Base-by-base conservation (phyloP, 2,329 filamentous ascomycete species). In the Ceratocystis ficicola region DNA sequence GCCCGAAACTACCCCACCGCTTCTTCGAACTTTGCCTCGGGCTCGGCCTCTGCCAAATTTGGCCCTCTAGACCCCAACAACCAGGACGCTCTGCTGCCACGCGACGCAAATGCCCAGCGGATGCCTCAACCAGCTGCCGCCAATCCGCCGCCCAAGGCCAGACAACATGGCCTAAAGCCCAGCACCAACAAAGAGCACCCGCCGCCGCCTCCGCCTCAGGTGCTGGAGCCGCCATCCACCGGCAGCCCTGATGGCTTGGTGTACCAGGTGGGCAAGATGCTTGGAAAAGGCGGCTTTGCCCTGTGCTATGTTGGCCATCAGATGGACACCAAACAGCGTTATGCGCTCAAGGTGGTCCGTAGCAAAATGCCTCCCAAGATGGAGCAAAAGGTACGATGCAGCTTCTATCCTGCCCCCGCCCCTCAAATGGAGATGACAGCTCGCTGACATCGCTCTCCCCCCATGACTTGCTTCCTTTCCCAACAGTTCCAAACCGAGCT, bases 201-300 rank as follows among this genome's bases (percentile, higher is more conserved):
- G 50, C 81, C 83, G 17, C 83, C 84, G 41, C 85, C 85, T n/a
- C 85, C 85, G 15, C 72, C 78, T 8, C 77, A 83, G 69, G 81
- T 87, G 59, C 74, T 76, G 25, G 84, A 87, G 73, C 84, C 84
- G 22, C 80, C 87, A 60, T 88, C 87, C 72, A 77, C 79, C 65
- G 87, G 90, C 73, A 85, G 86, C 65, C 83, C 80, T 66, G 79
- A 86, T 76, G 88, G 88, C 65, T 83, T 86, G 65, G 80, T 86
- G 62, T 93, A 92, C 77, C 83, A 87, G 71, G 85, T 89, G 41
- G 87, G 88, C 66, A 85, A 84, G 71, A 79, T 89, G 72, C 79
- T 93, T 67, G 89, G 89, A 30, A 92, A 90, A 75, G 89, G 89
- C 60, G 89, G 89, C 8, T 93, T 93, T 72, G 89, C 89, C 69